Base-by-base conservation (phyloP, 2,329 filamentous ascomycete genomes). In the Fusarium humuli region DNA sequence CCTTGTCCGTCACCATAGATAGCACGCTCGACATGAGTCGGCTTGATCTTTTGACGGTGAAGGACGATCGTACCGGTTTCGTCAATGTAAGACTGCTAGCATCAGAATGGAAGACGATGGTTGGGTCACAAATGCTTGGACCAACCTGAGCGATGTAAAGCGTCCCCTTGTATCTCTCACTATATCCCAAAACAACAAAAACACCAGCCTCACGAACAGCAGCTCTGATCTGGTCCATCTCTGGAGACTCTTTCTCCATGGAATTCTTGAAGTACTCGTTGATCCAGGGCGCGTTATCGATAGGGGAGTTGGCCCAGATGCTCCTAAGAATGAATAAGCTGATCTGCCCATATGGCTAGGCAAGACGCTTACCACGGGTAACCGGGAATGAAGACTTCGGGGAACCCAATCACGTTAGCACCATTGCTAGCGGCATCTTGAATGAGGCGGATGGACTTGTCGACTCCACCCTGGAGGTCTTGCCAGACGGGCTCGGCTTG, bases 361-460 rank as follows among this genome's bases (percentile, higher is more conserved):
- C 27, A 27, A 27, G 9, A 3, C 9, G 11, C 53, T 34, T 25
- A 59, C 60, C 62, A 65, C 5, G 62, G 62, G 20, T 65, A 65
- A 1, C 85, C 85, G 1, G 85, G 84, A 29, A 87, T 81, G 81
- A 83, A 87, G 23, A 81, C 81, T 69, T 88, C 85, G 0, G 86
- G 83, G 49, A 88, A 87, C 0, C 82, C 80, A 5, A 91, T 74
- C 1, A 91, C 77, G 47, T 87, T 79, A 2, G 87, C 86, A 1
- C 84, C 85, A 41, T 85, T 83, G 5, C 18, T 16, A 13, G 71
- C 61, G 5, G 72, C 69, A 3, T 72, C 65, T 0, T 13, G 4
- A 18, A 74, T 69, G 4, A 73, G 60, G 7, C 30, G 25, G 27
- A 64, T 65, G 0, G 61, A 58, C 22, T 75, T 75, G 16, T 71